phyloP scores from a whole-genome alignment of 805 yeast genomes.

The Sugiyamaella boreocaroliniensis region DNA sequence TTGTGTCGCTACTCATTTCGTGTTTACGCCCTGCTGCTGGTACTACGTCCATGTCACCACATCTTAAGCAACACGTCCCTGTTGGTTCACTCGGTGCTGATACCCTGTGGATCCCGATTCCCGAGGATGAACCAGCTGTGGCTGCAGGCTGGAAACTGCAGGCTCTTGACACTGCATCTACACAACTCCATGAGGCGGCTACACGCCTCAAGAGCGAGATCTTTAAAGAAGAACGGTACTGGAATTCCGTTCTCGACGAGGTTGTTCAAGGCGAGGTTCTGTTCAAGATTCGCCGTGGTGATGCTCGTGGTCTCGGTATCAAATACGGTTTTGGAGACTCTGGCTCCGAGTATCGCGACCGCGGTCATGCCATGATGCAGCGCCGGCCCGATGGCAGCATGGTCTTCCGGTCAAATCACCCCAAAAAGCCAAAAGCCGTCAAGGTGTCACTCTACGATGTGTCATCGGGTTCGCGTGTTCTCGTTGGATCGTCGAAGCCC shows the following conservation, averaged over 20 bases:
- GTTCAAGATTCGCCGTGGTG: constrained; percentile 57
- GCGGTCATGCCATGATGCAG: constrained; percentile 68
- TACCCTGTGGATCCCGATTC: constrained; percentile 18
- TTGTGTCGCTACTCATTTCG: constrained; percentile 75
- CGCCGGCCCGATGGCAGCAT: constrained; percentile 44
- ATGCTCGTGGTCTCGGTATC: constrained; percentile 58
- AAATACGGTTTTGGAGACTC: constrained; percentile 90
- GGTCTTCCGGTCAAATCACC: constrained; percentile 34
- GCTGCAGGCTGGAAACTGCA: constrained; percentile 83
- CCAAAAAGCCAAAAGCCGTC: constrained; percentile 42
- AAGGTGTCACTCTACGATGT: constrained; percentile 52
- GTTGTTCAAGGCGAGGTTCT: constrained; percentile 50
- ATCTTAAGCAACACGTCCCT: constrained; percentile 64
- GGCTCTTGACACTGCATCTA: constrained; percentile 52
- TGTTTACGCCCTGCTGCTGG: constrained; percentile 81
- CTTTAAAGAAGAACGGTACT: constrained; percentile 56
- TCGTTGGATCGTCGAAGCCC: constrained; percentile 15
- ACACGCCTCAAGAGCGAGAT: constrained; percentile 48
- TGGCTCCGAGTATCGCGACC: constrained; percentile 69
- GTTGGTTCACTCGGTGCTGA: constrained; percentile 57
- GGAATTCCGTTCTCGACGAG: constrained; percentile 46
- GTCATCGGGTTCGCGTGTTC: constrained; percentile 10
- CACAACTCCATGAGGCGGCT: constrained; percentile 46
- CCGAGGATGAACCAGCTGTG: constrained; percentile 33
- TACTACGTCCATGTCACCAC: constrained; percentile 81